A percentile compares a stretch with the other conserved stretches of the same genome.
Evolutionary conservation across 2,329 filamentous ascomycete species (phyloP).

Genomic region (Colletotrichum tanaceti): DNA sequence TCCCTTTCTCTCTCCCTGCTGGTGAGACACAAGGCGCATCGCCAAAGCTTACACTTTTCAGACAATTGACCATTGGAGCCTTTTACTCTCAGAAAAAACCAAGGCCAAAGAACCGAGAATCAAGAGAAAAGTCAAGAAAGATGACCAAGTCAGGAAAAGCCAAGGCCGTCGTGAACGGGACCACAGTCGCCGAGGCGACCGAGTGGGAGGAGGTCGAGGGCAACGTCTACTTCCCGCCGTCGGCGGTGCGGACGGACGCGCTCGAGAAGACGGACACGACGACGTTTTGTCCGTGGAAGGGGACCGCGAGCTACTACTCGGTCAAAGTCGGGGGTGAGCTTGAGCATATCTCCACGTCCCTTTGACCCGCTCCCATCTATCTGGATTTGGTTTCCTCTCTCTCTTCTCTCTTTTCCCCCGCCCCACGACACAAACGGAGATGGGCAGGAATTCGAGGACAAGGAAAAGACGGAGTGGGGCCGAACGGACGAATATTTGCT

Average conservation of each 20-base stretch:
- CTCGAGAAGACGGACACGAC: constrained; percentile 58
- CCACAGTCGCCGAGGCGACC: constrained; percentile 62
- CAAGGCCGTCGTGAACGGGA: constrained; percentile 60
- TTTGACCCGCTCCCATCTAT: neutral
- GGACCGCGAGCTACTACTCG: constrained; percentile 67
- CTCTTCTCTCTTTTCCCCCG: neutral
- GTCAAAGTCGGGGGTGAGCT: constrained; percentile 59
- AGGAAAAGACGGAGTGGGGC: neutral
- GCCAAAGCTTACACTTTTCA: neutral
- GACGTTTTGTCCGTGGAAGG: constrained; percentile 68
- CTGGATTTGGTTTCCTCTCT: neutral
- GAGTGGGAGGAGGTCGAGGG: constrained; percentile 67
- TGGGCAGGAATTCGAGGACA: neutral
- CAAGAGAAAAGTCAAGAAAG: neutral
- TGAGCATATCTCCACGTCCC: neutral
- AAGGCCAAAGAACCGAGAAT: neutral
- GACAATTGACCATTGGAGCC: no score
- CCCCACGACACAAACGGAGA: neutral
- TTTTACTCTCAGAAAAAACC: neutral
- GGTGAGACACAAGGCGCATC: no score
- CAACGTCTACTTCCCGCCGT: constrained; percentile 67
- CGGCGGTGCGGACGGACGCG: constrained; percentile 56
- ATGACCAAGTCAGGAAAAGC: constrained; percentile 48
- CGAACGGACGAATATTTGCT: neutral
- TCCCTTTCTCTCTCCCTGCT: neutral